Evolutionary conservation across 306 rosid species (phyloP), one percentile per base, ranked within the genome.

Genomic region (Psophocarpus tetragonolobus): DNA sequence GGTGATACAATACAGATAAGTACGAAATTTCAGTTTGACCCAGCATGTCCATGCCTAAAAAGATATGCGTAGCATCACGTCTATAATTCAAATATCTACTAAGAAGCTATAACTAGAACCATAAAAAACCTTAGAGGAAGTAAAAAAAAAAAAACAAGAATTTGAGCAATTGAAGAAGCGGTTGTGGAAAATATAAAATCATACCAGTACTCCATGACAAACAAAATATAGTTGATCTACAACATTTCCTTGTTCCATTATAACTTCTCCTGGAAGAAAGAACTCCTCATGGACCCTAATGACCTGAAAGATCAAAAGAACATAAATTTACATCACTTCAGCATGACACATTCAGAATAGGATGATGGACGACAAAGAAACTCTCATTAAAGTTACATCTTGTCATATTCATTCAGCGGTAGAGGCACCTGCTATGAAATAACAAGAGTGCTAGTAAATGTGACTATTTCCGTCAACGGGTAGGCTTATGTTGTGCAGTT

Each of bases 151-250:
- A 4, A 13, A 80, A 33, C 38, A 4, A 56, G 24, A 69, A 44
- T 39, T 80, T 66, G 54, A 80, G 32, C 44, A n/a, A 83, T 53
- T 50, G 44, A 20, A 81, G 44, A 23, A 29, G 48, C 57, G 71
- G 53, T 44, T 63, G 23, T 27, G 23, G 67, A 51, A 51, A 63
- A 35, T 74, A 33, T 12, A 64, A 68, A 87, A 72, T 44, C 87
- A 68, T 95, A 95, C 99, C 99, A 95, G 83, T 73, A 36, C 61
- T 70, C 97, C 99, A 61, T 92, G 90, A 74, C 97, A 95, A 77
- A 95, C 92, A 79, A 95, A 92, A 82, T 95, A 95, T 50, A 95
- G 90, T 87, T 95, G 99, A 87, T 92, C 99, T 21, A 95, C 93
- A 13, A 78, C 99, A 54, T 87, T 88, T 82, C 97, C 99, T 74